phyloP scores from a whole-genome alignment of 2,329 filamentous ascomycete genomes.

The Penicillium sclerotigenum region DNA sequence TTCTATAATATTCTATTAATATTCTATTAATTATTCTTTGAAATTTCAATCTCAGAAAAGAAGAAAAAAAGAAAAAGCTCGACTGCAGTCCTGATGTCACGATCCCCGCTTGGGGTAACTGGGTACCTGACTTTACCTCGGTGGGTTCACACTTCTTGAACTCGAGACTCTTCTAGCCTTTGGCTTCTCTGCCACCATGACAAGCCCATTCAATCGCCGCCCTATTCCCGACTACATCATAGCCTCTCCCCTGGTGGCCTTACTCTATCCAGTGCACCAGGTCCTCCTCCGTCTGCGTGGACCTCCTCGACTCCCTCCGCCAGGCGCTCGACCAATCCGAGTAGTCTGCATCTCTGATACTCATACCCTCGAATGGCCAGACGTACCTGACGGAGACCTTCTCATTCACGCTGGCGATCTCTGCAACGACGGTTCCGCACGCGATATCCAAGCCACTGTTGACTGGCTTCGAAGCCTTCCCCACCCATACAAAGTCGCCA shows the following conservation, averaged over 20 bases:
- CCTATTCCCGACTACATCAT: slow-evolving; percentile 61
- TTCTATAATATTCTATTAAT: too few relatives aligned
- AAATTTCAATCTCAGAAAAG: neutral
- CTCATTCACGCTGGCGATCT: slow-evolving; percentile 89
- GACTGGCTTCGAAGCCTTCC: slow-evolving; percentile 76
- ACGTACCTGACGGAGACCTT: slow-evolving; percentile 69
- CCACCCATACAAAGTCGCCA: slow-evolving; percentile 74
- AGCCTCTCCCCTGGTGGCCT: slow-evolving; percentile 63
- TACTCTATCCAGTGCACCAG: slow-evolving; percentile 62
- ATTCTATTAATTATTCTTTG: neutral
- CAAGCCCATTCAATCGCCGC: slow-evolving; percentile 49
- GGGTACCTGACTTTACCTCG: neutral
- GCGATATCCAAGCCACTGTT: slow-evolving; percentile 75
- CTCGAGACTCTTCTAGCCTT: neutral
- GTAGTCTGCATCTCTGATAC: slow-evolving; percentile 91
- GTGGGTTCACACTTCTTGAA: slow-evolving; percentile 3
- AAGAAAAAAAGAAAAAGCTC: neutral
- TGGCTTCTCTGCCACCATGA: slow-evolving; percentile 24
- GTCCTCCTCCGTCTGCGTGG: slow-evolving; percentile 67
- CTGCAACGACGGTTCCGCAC: slow-evolving; percentile 66
- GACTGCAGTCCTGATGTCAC: slow-evolving; percentile 3
- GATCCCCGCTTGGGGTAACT: slow-evolving; percentile 10
- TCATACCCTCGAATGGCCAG: slow-evolving; percentile 57
- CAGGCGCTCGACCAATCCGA: slow-evolving; percentile 57
- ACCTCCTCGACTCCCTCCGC: slow-evolving; percentile 57